Base-by-base conservation (phyloP, 176 grass and related monocot genomes). In the Phoenix roebelenii region DNA sequence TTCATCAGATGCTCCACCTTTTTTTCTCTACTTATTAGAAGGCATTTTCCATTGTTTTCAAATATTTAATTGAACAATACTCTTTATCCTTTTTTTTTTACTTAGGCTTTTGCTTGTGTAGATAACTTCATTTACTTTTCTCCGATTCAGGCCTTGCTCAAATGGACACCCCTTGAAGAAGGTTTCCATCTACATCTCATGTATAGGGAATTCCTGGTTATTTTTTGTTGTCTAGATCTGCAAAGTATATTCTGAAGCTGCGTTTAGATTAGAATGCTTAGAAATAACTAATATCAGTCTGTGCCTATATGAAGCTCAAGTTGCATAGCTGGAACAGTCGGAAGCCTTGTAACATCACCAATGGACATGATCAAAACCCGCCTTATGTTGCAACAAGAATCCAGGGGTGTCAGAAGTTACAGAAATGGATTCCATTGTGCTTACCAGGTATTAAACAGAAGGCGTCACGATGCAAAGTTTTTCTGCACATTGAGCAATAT, bases 301-400 rank as follows among this genome's bases (percentile, higher is more conserved):
- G 18, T 83, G 49, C 76, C 57, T 44, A 49, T 65, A 57, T 81
- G 77, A 84, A 91, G 93, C 76, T 91, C 87, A 53, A 97, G 93
- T 68, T 91, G 81, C 75, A 83, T 88, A 70, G 84, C 93, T 73
- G 93, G 93, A 77, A 88, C 84, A 53, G 59, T 80, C 57, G 78
- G 93, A 72, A 91, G 87, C 59, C 74, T 91, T 64, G 65, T 74
- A 66, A 91, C 87, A 57, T 76, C 87, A 49, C 93, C 93, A 55
- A 68, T 91, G 50, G 93, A 91, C 72, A 91, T 88, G 84, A 81
- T 91, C 79, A 97, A 91, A 82, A 91, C 87, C 71, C 88, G 93
- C 25, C 26, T 97, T 83, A 97, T 97, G 87, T 76, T 97, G 71
- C 93, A 97, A 49, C 58, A 9, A 14, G 92, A 77, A 61, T 76